A percentile compares a stretch with the other conserved stretches of the same genome.
phyloP scores from a whole-genome alignment of 768 basidiomycete genomes.

The Boletus speciosus region DNA sequence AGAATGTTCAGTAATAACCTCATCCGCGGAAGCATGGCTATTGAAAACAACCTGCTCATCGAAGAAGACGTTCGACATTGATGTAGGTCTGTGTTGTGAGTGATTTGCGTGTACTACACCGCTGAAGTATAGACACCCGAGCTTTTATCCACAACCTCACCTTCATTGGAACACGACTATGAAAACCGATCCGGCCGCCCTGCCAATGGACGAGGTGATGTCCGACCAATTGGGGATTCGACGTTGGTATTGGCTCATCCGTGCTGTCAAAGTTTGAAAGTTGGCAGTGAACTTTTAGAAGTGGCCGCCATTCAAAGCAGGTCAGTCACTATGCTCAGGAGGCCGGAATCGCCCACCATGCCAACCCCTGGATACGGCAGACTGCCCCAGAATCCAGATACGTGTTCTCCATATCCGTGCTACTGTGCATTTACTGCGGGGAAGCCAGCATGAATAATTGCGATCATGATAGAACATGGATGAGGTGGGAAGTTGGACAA shows the following conservation, averaged over 20 bases:
- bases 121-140: neutral
- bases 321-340: no score
- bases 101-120: neutral
- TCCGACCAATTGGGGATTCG: neutral
- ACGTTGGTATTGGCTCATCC: neutral
- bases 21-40: neutral
- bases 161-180: neutral
- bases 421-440: neutral
- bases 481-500: neutral
- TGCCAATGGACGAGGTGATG: neutral
- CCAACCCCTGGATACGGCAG: constrained; percentile 9
- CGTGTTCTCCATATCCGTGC: neutral
- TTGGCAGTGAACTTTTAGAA: neutral
- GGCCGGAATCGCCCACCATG: neutral
- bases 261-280: neutral
- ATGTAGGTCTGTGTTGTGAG: neutral
- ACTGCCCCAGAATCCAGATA: neutral
- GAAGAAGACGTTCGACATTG: neutral
- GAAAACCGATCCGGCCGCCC: neutral
- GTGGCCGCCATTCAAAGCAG: neutral
- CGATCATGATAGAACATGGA: neutral
- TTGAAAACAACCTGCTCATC: neutral
- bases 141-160: constrained; percentile 10
- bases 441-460: neutral
- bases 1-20: neutral